Percentiles rank a stretch among this genome's conserved stretches.
phyloP scores from a whole-genome alignment of 2,329 filamentous ascomycete species.

The Aspergillus melleus region DNA sequence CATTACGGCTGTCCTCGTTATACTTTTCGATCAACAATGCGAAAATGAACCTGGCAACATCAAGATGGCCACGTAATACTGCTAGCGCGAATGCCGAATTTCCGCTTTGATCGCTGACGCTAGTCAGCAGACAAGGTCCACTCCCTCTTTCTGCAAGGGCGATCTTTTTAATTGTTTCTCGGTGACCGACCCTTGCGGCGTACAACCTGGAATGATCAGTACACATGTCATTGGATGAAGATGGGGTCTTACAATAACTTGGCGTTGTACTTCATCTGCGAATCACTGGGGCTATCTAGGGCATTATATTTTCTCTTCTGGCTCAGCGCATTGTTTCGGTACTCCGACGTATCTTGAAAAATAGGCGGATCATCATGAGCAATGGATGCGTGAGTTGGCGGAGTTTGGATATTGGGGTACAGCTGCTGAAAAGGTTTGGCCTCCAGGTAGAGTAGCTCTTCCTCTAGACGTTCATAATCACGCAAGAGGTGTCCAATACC shows the following conservation, averaged over 20 bases:
- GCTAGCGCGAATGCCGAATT: slow-evolving; percentile 69
- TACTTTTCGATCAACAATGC: slow-evolving; percentile 72
- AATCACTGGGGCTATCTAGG: too few relatives aligned
- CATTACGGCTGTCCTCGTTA: slow-evolving; percentile 40
- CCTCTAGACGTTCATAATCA: slow-evolving; percentile 58
- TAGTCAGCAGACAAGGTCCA: slow-evolving; percentile 54
- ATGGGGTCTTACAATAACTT: too few relatives aligned
- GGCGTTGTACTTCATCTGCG: too few relatives aligned
- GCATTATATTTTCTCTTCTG: too few relatives aligned
- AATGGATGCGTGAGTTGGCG: too few relatives aligned
- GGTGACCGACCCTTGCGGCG: background rate
- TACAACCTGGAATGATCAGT: too few relatives aligned
- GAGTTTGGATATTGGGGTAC: slow-evolving; percentile 49
- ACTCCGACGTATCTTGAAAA: too few relatives aligned
- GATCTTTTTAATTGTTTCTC: slow-evolving; percentile 49
- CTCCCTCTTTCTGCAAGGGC: slow-evolving; percentile 41
- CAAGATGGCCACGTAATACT: slow-evolving; percentile 63
- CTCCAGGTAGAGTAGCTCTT: slow-evolving; percentile 55
- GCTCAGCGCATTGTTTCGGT: too few relatives aligned
- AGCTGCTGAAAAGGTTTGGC: slow-evolving; percentile 69
- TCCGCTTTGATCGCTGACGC: slow-evolving; percentile 53
- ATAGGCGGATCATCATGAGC: too few relatives aligned
- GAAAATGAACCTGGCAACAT: slow-evolving; percentile 65
- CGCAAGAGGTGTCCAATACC: slow-evolving; percentile 54
- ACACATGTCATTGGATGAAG: too few relatives aligned